Evolutionary conservation across 2,329 filamentous ascomycete genomes (phyloP).

Genomic region (Biscogniauxia mediterranea): DNA sequence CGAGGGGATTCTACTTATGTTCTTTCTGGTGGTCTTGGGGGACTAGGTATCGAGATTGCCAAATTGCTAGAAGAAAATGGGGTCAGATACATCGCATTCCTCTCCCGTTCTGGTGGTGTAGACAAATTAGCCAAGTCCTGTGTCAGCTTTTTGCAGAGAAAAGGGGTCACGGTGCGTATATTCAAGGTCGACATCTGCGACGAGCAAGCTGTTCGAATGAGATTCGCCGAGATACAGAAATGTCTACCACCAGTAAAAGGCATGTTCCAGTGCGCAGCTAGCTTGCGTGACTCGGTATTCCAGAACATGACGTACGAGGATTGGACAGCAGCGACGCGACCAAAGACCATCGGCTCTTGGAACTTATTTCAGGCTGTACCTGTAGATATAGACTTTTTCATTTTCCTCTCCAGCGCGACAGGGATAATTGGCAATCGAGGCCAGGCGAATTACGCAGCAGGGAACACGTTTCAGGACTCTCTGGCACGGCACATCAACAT

Average conservation of each 20-base stretch:
- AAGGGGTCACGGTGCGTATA: slow-evolving; percentile 34
- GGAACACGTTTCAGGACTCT: too few relatives aligned
- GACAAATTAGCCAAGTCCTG: slow-evolving; percentile 25
- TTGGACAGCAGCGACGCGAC: too few relatives aligned
- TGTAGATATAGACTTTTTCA: too few relatives aligned
- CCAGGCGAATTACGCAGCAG: too few relatives aligned
- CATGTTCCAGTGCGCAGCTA: slow-evolving; percentile 38
- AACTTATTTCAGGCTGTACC: too few relatives aligned
- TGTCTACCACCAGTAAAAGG: slow-evolving; percentile 40
- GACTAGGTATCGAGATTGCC: slow-evolving; percentile 54
- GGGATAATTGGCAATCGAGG: too few relatives aligned
- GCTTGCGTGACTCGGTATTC: slow-evolving; percentile 29
- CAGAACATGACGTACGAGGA: slow-evolving; percentile 24
- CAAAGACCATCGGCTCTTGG: too few relatives aligned
- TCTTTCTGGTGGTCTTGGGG: slow-evolving; percentile 56
- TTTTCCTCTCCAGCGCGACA: too few relatives aligned
- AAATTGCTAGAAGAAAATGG: slow-evolving; percentile 50
- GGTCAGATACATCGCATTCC: slow-evolving; percentile 49
- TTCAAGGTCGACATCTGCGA: slow-evolving; percentile 46
- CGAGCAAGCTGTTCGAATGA: slow-evolving; percentile 22
- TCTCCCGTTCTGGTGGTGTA: slow-evolving; percentile 47
- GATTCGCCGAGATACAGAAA: slow-evolving; percentile 19
- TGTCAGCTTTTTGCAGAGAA: slow-evolving; percentile 32
- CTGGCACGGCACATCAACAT: too few relatives aligned
- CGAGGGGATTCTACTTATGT: slow-evolving; percentile 46